Evolutionary conservation across 306 rosid species (phyloP), one percentile per base, ranked within the genome.

Genomic region (Calophaca sinica): DNA sequence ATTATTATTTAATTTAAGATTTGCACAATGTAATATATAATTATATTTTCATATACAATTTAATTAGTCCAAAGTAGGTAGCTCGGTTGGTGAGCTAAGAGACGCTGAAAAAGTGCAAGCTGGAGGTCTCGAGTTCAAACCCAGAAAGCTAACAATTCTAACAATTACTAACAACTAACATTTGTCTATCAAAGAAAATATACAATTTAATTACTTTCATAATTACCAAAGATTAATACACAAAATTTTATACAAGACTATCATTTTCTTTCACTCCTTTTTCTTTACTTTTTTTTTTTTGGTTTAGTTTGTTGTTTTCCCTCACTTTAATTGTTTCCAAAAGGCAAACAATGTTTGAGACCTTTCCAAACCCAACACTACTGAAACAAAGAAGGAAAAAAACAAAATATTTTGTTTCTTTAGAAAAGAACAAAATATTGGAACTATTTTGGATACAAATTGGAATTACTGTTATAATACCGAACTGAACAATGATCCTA

Each of bases 381-480:
- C 33, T 59, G 10, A 69, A 61, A 55, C 13, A 2, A 42, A 62
- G 73, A 51, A n/a, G n/a, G n/a, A 70, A 70, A 70, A 50, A 78
- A 62, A 70, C 61, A 61, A 61, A 6, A n/a, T n/a, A n/a, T n/a
- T n/a, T n/a, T n/a, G n/a, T n/a, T n/a, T n/a, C n/a, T n/a, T n/a
- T n/a, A n/a, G n/a, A n/a, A n/a, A n/a, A n/a, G n/a, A n/a, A n/a
- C n/a, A n/a, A n/a, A n/a, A n/a, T n/a, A n/a, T n/a, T n/a, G n/a
- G n/a, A n/a, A n/a, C n/a, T 20, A 20, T 20, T 20, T 13, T 29
- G 36, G 66, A 61, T 54, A 54, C 28, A 54, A 55, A 54, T 63
- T 72, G 13, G 52, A 44, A 79, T 41, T 33, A 66, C 51, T 41
- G 54, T 71, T 79, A 51, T 32, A 62, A 35, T 15, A 38, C 13